Base-by-base conservation (phyloP, 331 rosid species). In the Malus hybrid region DNA sequence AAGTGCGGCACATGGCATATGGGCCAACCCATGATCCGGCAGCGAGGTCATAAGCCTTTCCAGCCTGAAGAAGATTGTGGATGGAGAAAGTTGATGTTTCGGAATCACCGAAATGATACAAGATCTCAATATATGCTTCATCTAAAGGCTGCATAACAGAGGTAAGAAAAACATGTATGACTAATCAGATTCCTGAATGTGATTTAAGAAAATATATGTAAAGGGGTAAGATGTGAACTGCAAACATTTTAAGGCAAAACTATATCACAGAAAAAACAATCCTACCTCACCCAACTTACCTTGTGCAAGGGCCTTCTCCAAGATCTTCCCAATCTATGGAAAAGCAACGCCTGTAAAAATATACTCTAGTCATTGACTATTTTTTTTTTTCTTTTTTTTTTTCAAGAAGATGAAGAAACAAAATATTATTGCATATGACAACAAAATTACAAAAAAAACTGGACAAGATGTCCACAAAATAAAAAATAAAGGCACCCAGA, bases 11-110 rank as follows among this genome's bases (percentile, higher is more conserved):
- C 96, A 94, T 89, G 55, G 99, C 99, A 92, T 94, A 94, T n/a
- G 99, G 99, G 24, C 99, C 99, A 73, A 94, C 91, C 99, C 99
- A 94, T 63, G 97, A 94, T 59, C 99, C 99, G 69, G 90, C 93
- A 67, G 97, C 91, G 18, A 94, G 93, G 76, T 84, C 89, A 81
- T 94, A 94, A 82, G 86, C 85, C 80, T 82, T 89, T 64, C 99
- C 99, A 57, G 97, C 96, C 72, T 84, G 83, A 76, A 94, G 95
- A 81, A 94, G 93, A 80, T 90, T 94, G 86, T 92, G 99, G 65
- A 94, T 85, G 19, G 99, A 94, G 73, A 92, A 94, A 65, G 80
- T 70, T 16, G 88, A 85, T 31, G 84, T 82, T 82, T 84, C 93
- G 15, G 91, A 85, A 89, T 94, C 99, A 78, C 97, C 97, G 82